Evolutionary conservation across 108 stramenopile genomes (phyloP), one percentile per base, ranked within the genome.

Genomic region (Cyclotella kingstonii): DNA sequence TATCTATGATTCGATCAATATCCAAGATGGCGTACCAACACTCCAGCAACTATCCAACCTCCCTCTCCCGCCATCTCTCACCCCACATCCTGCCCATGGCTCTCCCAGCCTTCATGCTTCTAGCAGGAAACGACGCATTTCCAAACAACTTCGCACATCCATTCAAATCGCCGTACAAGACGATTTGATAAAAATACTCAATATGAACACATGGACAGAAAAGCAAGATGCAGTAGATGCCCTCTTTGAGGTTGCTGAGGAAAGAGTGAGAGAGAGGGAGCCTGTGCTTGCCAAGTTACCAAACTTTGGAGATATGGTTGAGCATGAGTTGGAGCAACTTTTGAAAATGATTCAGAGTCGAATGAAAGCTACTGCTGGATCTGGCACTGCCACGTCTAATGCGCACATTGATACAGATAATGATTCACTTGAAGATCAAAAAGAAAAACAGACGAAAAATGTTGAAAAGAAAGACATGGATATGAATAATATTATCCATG

Each of bases 161-260:
- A 51, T 66, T 14, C 60, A 65, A 45, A 14, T 81, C 15, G 83
- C 83, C 23, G 59, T 55, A 60, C 77, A 26, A 28, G 75, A 66
- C 34, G 71, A 73, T 60, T 50, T 88, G 5, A 50, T 38, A 15
- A 50, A 45, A 5, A 81, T 88, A 0, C 31, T 76, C n/a, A 47
- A 63, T n/a, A 54, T 78, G 19, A 26, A 28, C 14, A 40, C 46
- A 5, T 81, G 83, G 82, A 58, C 83, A 19, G 80, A 79, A 8
- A 84, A 83, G 43, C 86, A 88, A 55, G 80, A 81, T 46, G 75
- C 77, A 5, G 84, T 91, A 12, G 90, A 91, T 64, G 82, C 57
- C 45, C 54, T 91, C 30, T 91, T 86, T 73, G 90, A 91, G 50
- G 39, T 52, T 23, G 57, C 88, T 21, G 84, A 85, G 49, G 77